phyloP scores from a whole-genome alignment of 257 asterid genomes.

The Salvia rosmarinus region DNA sequence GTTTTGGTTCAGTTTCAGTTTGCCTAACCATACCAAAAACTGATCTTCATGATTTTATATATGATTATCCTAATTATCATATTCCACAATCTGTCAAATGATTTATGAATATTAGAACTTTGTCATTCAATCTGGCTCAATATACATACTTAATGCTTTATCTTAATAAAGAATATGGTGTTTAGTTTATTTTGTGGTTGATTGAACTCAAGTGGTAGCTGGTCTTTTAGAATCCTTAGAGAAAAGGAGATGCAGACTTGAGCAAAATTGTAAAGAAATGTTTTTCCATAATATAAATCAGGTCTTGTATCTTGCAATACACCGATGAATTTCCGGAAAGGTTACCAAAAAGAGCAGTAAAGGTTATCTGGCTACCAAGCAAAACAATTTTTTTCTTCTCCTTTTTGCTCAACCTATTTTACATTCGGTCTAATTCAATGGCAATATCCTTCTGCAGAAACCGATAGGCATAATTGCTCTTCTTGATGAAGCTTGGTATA shows the following conservation, averaged over 20 bases:
- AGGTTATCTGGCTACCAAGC: background rate
- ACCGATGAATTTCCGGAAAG: conserved; percentile 14
- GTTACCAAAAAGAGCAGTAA: background rate
- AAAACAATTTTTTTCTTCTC: background rate
- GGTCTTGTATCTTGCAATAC: background rate
- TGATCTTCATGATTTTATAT: too few species aligned
- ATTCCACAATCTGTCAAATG: background rate
- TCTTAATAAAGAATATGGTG: background rate
- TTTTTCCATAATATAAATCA: background rate
- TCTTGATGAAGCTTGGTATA: conserved; percentile 98
- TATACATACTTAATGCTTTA: background rate
- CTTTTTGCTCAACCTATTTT: conserved; percentile 14
- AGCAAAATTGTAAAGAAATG: background rate
- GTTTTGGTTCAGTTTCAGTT: too few species aligned
- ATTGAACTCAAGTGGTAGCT: background rate
- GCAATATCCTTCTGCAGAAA: conserved; percentile 66
- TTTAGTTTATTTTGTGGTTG: background rate
- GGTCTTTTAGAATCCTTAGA: background rate
- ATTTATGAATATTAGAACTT: background rate
- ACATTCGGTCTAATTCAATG: conserved; percentile 36
- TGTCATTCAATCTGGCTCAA: background rate
- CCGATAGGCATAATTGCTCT: conserved; percentile 95
- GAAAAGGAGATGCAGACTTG: conserved; percentile 5
- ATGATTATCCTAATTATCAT: too few species aligned
- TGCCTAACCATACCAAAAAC: too few species aligned